Evolutionary conservation across 305 asterid species (phyloP).

Genomic region (Nicotiana rustica): DNA sequence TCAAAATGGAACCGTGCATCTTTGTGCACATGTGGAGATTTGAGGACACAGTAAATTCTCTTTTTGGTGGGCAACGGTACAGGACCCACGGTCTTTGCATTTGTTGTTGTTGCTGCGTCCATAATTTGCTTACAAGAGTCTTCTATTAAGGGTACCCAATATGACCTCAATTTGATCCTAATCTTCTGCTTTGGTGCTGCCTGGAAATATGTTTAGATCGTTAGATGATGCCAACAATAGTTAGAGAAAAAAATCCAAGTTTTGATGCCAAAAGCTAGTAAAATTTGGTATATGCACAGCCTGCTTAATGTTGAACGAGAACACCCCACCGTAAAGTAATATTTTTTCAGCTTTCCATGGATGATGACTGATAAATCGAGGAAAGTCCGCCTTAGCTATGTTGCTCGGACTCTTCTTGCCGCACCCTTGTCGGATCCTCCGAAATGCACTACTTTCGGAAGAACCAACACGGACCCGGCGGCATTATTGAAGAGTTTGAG

Average conservation of each 20-base stretch:
- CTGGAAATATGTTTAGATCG: conserved; percentile 48
- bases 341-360: conserved; percentile 3
- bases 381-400: background rate
- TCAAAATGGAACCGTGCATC: conserved; percentile 97
- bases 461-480: no score
- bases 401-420: no score
- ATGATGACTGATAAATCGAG: background rate
- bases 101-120: conserved; percentile 85
- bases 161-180: conserved; percentile 87
- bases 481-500: no score
- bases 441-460: no score
- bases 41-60: conserved; percentile 84
- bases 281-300: background rate
- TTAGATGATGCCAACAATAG: conserved; percentile 32
- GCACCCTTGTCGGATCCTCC: no score
- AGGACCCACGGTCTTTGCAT: conserved; percentile 95
- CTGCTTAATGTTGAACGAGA: background rate
- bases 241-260: background rate
- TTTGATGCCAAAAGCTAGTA: background rate
- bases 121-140: conserved; percentile 88
- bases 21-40: conserved; percentile 98
- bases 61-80: conserved; percentile 95
- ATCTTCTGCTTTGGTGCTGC: conserved; percentile 89
- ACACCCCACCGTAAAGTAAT: background rate
- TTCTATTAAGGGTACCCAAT: conserved; percentile 90